Base-by-base conservation (phyloP, 192 early-diverging fungal genomes). In the Chytriomyces hyalinus region DNA sequence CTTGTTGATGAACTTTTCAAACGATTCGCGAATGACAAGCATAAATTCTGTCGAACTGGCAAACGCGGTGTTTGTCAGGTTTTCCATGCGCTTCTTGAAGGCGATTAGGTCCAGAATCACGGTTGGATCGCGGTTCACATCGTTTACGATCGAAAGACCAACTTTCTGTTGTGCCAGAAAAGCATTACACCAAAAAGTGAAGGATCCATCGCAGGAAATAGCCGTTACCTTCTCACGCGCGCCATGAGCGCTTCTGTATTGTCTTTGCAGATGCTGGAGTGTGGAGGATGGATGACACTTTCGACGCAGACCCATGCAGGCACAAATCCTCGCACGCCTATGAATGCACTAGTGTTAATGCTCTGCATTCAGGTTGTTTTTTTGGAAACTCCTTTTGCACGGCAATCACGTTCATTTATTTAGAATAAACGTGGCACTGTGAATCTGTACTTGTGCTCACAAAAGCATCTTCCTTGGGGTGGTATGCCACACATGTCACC, bases 1-100 rank as follows among this genome's bases (percentile, higher is more conserved):
- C 57, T 88, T 79, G 82, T 99, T 97, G 64, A 98, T 92, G 65
- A 96, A 91, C 6, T 79, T 74, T 77, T 93, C 93, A 85, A 97
- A 96, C 11, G 95, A 91, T 66, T 90, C 90, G 61, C 93, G 93
- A 67, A 96, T 88, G 8, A 88, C 83, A 6, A 90, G 89, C 69
- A 90, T 88, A 78, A 99, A 95, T 0, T 84, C 75, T 51, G 90
- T 86, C 74, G 89, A 88, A 49, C 88, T 92, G 0, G 76, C 79
- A 66, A 94, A 92, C 0, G 93, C 84, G n/a, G 82, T 51, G 20
- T 68, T 80, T 49, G 94, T 67, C 61, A 97, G 84, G 44, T 79
- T 82, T 71, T 94, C 92, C 57, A 94, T 92, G 13, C 89, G 85
- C 11, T 88, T 87, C 75, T 95, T 94, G 51, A 96, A 82, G 13